phyloP scores from a whole-genome alignment of 2,329 filamentous ascomycete species.

The Gnomoniopsis sp. region DNA sequence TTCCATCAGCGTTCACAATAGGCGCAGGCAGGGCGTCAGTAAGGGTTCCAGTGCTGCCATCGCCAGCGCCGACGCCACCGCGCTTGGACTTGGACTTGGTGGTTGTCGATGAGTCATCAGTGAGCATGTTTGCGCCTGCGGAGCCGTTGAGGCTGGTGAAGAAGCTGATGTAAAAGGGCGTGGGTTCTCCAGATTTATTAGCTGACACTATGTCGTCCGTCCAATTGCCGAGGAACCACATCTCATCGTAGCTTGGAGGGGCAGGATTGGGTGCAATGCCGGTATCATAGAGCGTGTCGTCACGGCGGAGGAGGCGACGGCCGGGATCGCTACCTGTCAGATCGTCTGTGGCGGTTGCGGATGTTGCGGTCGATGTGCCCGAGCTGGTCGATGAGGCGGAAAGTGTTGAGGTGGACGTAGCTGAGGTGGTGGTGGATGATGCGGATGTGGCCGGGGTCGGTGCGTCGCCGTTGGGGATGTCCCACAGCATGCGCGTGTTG shows the following conservation, averaged over 20 bases:
- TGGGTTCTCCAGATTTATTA: slow-evolving; percentile 74
- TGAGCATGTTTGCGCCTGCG: slow-evolving; percentile 25
- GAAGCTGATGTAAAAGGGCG: slow-evolving; percentile 84
- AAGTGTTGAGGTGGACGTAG: background rate
- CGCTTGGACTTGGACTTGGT: slow-evolving; percentile 19
- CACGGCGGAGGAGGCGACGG: background rate
- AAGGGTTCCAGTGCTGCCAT: slow-evolving; percentile 36
- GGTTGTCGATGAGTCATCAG: background rate
- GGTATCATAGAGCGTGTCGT: slow-evolving; percentile 15
- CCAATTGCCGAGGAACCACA: slow-evolving; percentile 78
- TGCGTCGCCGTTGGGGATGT: slow-evolving; percentile 37
- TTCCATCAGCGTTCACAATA: slow-evolving; percentile 62
- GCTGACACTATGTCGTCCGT: slow-evolving; percentile 68
- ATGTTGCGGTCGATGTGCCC: background rate
- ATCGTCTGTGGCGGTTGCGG: background rate
- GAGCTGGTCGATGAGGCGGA: background rate
- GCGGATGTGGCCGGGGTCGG: slow-evolving; percentile 19
- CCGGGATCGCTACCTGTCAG: background rate
- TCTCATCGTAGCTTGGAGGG: slow-evolving; percentile 64
- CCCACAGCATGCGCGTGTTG: slow-evolving; percentile 49
- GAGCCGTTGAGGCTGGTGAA: slow-evolving; percentile 44
- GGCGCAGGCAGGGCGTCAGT: slow-evolving; percentile 61
- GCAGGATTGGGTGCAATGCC: slow-evolving; percentile 50
- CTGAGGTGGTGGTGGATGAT: slow-evolving; percentile 9
- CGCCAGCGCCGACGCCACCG: slow-evolving; percentile 22